Conservation (phyloP, 306 rosid species). For the Astragalus glycyphyllos region DNA sequence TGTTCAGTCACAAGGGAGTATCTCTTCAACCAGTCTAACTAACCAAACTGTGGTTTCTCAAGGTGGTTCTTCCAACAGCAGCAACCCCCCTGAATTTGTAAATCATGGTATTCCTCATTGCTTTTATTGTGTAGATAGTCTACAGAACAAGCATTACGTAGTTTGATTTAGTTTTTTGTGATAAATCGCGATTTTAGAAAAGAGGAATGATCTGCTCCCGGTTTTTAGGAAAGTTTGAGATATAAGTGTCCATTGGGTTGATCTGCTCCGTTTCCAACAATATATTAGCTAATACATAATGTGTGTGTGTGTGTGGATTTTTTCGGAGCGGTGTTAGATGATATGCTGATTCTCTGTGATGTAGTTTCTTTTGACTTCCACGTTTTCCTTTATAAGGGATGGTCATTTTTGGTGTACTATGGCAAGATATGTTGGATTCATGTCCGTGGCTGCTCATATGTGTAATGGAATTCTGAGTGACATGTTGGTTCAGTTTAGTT, state of each 20-base stretch:
- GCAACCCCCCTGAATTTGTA: constrained; percentile 68
- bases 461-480: constrained; percentile 10
- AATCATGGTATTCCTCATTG: constrained; percentile 65
- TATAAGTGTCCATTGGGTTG: neutral
- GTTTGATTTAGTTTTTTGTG: neutral
- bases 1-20: constrained; percentile 87
- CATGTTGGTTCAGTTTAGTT: constrained; percentile 16
- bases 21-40: constrained; percentile 76
- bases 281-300: neutral
- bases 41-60: constrained; percentile 70
- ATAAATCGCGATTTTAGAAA: neutral
- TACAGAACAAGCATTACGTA: constrained; percentile 19
- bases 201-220: neutral
- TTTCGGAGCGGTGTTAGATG: neutral
- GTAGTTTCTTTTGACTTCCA: constrained; percentile 3
- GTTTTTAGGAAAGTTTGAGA: neutral
- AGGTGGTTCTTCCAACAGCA: constrained; percentile 54
- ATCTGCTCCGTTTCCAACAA: constrained; percentile 3
- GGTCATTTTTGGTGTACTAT: constrained; percentile 22
- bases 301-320: neutral
- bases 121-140: constrained; percentile 26
- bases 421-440: constrained; percentile 4
- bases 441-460: constrained; percentile 1
- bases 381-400: neutral
- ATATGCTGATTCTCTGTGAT: constrained; percentile 13